A percentile compares a stretch with the other conserved stretches of the same genome.
Evolutionary conservation across 768 basidiomycete genomes (phyloP).

Genomic region (Vishniacozyma victoriae): DNA sequence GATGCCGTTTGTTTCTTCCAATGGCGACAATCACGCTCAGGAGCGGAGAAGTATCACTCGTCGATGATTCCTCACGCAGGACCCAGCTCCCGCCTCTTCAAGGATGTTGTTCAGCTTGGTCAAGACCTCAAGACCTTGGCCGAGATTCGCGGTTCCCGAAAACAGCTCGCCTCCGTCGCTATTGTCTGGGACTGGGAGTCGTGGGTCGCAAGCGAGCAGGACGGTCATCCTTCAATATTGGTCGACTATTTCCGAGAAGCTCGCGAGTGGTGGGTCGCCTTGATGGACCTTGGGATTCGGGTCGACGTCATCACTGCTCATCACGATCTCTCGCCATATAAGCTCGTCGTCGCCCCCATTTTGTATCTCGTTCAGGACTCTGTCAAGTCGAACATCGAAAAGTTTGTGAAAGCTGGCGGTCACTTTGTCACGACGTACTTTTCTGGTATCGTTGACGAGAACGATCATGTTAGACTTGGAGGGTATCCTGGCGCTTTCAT

Average conservation of each 20-base stretch:
- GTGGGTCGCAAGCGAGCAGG: slow-evolving; percentile 9
- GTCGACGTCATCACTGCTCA: slow-evolving; percentile 7
- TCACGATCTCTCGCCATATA: slow-evolving; percentile 6
- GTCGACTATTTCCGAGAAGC: slow-evolving; percentile 10
- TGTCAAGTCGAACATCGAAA: neutral
- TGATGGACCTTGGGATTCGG: slow-evolving; percentile 8
- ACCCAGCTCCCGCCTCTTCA: slow-evolving; percentile 8
- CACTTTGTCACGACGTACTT: slow-evolving; percentile 20
- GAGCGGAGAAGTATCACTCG: slow-evolving; percentile 19
- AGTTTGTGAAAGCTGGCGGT: slow-evolving; percentile 12
- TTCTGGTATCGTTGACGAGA: slow-evolving; percentile 15
- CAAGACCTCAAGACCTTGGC: slow-evolving; percentile 7
- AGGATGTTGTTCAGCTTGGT: slow-evolving; percentile 14
- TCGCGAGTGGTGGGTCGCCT: slow-evolving; percentile 11
- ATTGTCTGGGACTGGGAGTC: slow-evolving; percentile 14
- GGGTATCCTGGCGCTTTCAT: slow-evolving; percentile 14
- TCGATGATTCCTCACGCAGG: slow-evolving; percentile 17
- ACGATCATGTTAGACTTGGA: slow-evolving; percentile 13
- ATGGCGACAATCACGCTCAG: slow-evolving; percentile 11
- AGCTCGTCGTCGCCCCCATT: slow-evolving; percentile 9
- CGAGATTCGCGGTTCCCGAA: slow-evolving; percentile 7
- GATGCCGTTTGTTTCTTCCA: slow-evolving; percentile 20
- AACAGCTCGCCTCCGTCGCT: slow-evolving; percentile 7
- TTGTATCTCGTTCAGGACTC: slow-evolving; percentile 9
- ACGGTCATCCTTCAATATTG: slow-evolving; percentile 8